phyloP scores from a whole-genome alignment of 2,329 filamentous ascomycete genomes.

The Sclerotinia nivalis region DNA sequence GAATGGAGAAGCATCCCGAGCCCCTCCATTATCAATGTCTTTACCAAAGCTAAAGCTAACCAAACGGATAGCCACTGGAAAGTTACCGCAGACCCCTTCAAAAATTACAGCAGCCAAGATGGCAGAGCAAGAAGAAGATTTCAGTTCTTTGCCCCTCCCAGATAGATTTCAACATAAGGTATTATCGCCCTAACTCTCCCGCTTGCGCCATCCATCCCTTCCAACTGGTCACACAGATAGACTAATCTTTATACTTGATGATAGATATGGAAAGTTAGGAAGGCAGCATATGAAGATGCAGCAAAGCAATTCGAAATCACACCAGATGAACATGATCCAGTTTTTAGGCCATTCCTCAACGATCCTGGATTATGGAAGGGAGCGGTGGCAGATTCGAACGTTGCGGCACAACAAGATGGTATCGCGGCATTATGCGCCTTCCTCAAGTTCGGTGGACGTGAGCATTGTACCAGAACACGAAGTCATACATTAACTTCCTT shows the following conservation, averaged over 20 bases:
- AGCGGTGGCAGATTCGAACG: conserved; percentile 90
- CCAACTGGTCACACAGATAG: conserved; percentile 6
- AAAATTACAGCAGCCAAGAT: conserved; percentile 48
- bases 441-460: conserved; percentile 82
- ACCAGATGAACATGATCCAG: conserved; percentile 80
- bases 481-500: conserved; percentile 73
- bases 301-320: conserved; percentile 82
- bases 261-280: conserved; percentile 93
- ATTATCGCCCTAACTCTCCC: conserved; percentile 14
- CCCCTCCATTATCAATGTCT: conserved; percentile 25
- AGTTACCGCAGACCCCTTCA: conserved; percentile 28
- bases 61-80: conserved; percentile 32
- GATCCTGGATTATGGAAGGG: conserved; percentile 89
- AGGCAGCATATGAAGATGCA: conserved; percentile 91
- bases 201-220: background rate
- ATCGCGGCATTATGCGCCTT: conserved; percentile 87
- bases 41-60: conserved; percentile 36
- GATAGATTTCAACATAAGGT: conserved; percentile 86
- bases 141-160: conserved; percentile 71
- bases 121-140: conserved; percentile 84
- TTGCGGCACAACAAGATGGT: conserved; percentile 93
- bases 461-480: conserved; percentile 76
- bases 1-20: conserved; percentile 29
- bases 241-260: conserved; percentile 34
- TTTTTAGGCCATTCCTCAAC: conserved; percentile 82